Percentiles rank a stretch among this genome's conserved stretches.
phyloP scores from a whole-genome alignment of 2,329 filamentous ascomycete species.

The Ceratocystiopsis brevicomis region DNA sequence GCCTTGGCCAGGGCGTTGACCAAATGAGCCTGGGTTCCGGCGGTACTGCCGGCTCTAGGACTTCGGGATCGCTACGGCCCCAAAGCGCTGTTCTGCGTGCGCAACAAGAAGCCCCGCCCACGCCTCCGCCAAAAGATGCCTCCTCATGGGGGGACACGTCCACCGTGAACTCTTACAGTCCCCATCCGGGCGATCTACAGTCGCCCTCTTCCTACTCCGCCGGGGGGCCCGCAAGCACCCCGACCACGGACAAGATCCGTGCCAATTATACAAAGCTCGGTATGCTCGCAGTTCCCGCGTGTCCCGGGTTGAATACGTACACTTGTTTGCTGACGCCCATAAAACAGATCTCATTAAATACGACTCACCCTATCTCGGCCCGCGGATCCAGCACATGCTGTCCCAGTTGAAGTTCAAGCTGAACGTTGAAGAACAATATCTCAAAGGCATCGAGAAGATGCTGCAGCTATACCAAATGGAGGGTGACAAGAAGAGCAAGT shows the following conservation, averaged over 20 bases:
- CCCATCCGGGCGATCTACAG: slow-evolving; percentile 39
- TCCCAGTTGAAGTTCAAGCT: slow-evolving; percentile 98
- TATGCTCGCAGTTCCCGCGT: slow-evolving; percentile 24
- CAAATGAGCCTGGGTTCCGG: slow-evolving; percentile 38
- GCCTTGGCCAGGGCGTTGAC: slow-evolving; percentile 47
- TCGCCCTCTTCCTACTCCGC: slow-evolving; percentile 1
- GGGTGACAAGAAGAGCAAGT: slow-evolving; percentile 85
- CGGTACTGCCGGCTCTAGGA: slow-evolving; percentile 13
- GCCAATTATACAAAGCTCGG: slow-evolving; percentile 94
- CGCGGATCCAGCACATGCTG: slow-evolving; percentile 96
- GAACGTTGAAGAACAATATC: slow-evolving; percentile 96
- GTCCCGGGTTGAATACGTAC: neutral
- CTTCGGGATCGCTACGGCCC: slow-evolving; percentile 19
- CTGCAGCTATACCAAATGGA: slow-evolving; percentile 94
- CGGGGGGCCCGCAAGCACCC: neutral
- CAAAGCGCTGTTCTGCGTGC: slow-evolving; percentile 26
- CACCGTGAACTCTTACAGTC: slow-evolving; percentile 31
- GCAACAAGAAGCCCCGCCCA: slow-evolving; percentile 30
- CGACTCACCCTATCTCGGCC: slow-evolving; percentile 85
- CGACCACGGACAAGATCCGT: slow-evolving; percentile 45
- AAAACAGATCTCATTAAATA: slow-evolving; percentile 89
- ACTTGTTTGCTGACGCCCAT: neutral
- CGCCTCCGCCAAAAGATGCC: slow-evolving; percentile 58
- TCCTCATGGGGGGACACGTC: slow-evolving; percentile 33
- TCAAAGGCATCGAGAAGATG: slow-evolving; percentile 99